Base-by-base conservation (phyloP, 2,329 filamentous ascomycete genomes). In the Pseudocercospora pini-densiflorae region DNA sequence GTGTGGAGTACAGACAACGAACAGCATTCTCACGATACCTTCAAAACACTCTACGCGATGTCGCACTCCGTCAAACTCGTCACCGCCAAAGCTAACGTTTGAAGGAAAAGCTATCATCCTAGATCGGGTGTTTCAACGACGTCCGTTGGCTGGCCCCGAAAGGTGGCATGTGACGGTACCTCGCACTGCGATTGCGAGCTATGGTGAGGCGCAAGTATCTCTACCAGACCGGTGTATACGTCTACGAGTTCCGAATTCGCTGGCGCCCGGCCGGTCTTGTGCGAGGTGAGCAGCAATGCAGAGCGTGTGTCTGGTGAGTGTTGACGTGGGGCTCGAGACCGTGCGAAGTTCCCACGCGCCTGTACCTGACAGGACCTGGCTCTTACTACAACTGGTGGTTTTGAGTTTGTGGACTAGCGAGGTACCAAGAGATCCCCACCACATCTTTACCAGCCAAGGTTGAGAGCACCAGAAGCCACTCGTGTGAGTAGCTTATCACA, bases 351-450 rank as follows among this genome's bases (percentile, higher is more conserved):
- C 33, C 60, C 64, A 63, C 64, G 62, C 62, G 62, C 64, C 29
- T 61, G 67, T 70, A 59, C 67, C 67, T 71, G 69, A 62, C 51
- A 58, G 63, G 62, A 61, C 67, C 66, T 66, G 64, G 62, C 49
- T 36, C 24, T 29, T 47, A 27, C 49, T 49, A 51, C 53, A 40
- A 51, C 27, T 51, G 60, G 45, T 59, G n/a, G 19, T 43, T 61
- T 59, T 62, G 36, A 53, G 33, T 63, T 61, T 62, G 62, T 21
- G 31, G 47, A 58, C 63, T 63, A 65, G 67, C 67, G 63, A 68
- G 64, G 63, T 65, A 65, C 62, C 62, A 63, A 53, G 63, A 68
- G 63, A 63, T 66, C 53, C 66, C 66, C 64, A 62, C 66, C 66
- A 62, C 61, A 62, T 63, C 58, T 29, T 63, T 45, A 49, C 53